These are phyloP conservation scores for Colletotrichum plurivorum DNA, from an alignment of 2,329 filamentous ascomycete genomes.

Conservation along the genomic window DNA sequence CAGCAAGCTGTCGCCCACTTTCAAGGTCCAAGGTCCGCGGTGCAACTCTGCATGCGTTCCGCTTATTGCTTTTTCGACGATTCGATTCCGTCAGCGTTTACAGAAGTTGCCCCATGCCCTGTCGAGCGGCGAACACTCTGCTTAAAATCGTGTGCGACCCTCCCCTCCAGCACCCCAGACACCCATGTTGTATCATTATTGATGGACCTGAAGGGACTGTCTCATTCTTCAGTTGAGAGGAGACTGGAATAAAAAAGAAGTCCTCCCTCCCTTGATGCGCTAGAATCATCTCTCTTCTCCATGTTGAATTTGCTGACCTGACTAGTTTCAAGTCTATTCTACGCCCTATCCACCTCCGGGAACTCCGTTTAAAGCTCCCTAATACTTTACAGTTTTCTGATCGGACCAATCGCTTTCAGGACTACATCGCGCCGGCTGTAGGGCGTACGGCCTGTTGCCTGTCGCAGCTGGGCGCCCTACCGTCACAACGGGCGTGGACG, in stretches of 20 bases:
- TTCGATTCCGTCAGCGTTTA: conserved; percentile 8
- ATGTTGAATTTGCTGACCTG: too few species aligned
- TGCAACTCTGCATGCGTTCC: conserved; percentile 12
- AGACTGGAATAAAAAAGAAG: conserved; percentile 2
- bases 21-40: not conserved
- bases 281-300: too few species aligned
- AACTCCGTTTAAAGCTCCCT: too few species aligned
- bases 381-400: not conserved
- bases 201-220: not conserved
- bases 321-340: too few species aligned
- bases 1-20: conserved; percentile 7
- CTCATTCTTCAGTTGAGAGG: not conserved
- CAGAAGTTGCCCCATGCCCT: not conserved
- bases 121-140: not conserved
- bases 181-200: not conserved
- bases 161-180: conserved; percentile 1
- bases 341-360: too few species aligned
- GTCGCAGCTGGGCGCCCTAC: not conserved
- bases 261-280: not conserved
- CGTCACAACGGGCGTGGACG: not conserved
- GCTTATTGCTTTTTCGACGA: conserved; percentile 9
- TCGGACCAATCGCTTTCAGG: not conserved
- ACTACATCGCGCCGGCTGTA: not conserved
- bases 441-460: conserved; percentile 6
- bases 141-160: conserved; percentile 14